phyloP scores from a whole-genome alignment of 495 filamentous ascomycete species.

The Talaromyces borbonicus region DNA sequence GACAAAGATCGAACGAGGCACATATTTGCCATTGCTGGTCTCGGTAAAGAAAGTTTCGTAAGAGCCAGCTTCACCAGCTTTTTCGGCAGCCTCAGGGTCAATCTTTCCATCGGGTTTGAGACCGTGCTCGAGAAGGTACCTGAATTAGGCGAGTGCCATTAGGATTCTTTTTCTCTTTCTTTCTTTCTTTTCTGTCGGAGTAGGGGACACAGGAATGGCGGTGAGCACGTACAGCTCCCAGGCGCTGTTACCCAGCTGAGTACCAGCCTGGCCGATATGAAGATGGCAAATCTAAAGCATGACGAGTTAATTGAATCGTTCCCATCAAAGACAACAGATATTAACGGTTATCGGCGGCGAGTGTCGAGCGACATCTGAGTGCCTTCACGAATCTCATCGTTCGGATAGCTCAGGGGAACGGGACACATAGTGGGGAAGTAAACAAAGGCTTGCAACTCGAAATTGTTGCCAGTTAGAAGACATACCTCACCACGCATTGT shows the following conservation, averaged over 20 bases:
- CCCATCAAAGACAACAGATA: neutral
- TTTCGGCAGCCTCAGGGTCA: constrained; percentile 49
- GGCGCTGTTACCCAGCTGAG: constrained; percentile 85
- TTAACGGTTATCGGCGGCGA: neutral
- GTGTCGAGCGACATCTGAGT: no score
- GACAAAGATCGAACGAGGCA: constrained; percentile 82
- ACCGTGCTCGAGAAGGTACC: constrained; percentile 87
- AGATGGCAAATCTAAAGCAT: constrained; percentile 65
- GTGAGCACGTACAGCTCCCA: constrained; percentile 82
- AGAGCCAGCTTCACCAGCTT: constrained; percentile 54
- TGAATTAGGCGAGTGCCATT: constrained; percentile 19
- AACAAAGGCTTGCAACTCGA: constrained; percentile 6
- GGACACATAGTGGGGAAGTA: constrained; percentile 8
- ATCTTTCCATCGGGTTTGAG: constrained; percentile 66
- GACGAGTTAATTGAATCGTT: constrained; percentile 5
- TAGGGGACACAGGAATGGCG: constrained; percentile 18
- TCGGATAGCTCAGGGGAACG: constrained; percentile 5
- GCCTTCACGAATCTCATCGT: neutral
- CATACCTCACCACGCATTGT: constrained; percentile 9
- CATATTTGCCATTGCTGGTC: constrained; percentile 78
- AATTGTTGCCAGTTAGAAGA: neutral
- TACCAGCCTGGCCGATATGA: constrained; percentile 88
- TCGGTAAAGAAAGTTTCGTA: constrained; percentile 91
- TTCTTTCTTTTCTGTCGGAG: neutral
- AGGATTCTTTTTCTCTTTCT: neutral